These are phyloP conservation scores for Puccinia coronata DNA, from an alignment of 1,284 basidiomycete species.

Conservation along the genomic window DNA sequence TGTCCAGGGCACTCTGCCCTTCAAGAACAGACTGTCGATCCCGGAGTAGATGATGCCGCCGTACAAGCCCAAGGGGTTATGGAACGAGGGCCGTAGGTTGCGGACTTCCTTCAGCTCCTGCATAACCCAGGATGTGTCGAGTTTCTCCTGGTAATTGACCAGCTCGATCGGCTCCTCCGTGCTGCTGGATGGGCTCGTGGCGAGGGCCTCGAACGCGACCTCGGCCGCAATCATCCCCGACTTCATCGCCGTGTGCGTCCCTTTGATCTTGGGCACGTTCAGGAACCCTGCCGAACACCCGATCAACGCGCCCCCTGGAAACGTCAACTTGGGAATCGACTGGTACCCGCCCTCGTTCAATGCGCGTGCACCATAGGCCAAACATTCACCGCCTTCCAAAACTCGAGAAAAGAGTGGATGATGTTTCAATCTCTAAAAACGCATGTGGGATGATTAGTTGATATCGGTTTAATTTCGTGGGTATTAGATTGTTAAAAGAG, in stretches of 20 bases:
- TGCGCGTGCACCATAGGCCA: conserved; percentile 88
- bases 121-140: conserved; percentile 83
- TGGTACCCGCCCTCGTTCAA: conserved; percentile 95
- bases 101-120: conserved; percentile 86
- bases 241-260: conserved; percentile 99
- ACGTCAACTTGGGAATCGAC: conserved; percentile 84
- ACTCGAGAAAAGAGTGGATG: conserved; percentile 86
- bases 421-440: conserved; percentile 85
- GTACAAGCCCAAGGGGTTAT: conserved; percentile 77
- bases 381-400: conserved; percentile 73
- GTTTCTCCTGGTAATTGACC: conserved; percentile 71
- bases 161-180: conserved; percentile 66
- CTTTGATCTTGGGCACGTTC: conserved; percentile 98
- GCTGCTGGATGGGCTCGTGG: conserved; percentile 55
- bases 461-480: neutral
- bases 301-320: conserved; percentile 92
- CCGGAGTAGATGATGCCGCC: conserved; percentile 91
- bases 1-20: conserved; percentile 88
- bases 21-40: conserved; percentile 80
- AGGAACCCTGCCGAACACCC: conserved; percentile 94
- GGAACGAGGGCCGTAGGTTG: conserved; percentile 89
- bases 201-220: conserved; percentile 54
- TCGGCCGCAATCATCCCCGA: conserved; percentile 96
- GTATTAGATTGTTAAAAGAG: neutral
- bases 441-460: neutral